Evolutionary conservation across 192 early-diverging fungal genomes (phyloP), one percentile per base, ranked within the genome.

Genomic region (Kickxella alabastrina): DNA sequence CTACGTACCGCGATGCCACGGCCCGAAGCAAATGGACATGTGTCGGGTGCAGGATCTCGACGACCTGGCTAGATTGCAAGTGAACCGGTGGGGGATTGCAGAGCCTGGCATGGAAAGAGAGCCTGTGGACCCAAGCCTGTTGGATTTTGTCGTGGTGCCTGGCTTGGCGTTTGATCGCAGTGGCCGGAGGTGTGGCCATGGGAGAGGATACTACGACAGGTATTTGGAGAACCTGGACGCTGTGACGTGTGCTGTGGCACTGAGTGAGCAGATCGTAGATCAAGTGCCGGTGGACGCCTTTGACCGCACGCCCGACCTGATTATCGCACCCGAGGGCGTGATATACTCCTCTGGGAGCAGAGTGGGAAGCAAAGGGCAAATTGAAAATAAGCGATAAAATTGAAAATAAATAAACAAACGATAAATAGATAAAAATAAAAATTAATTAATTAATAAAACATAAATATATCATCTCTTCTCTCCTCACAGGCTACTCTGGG

Each of bases 71-170:
- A 4, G 17, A 0, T 27, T 68, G 21, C 14, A 21, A 0, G 12
- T 7, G 22, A 67, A 67, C 39, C 41, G 24, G 19, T 75, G 72
- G 72, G 72, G 72, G 25, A 75, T 75, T 44, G 50, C 46, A 15
- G 72, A 68, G 18, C 72, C 72, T 1, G 10, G 24, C 3, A 2
- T 4, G 29, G 41, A 52, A 0, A 10, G 40, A 0, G 40, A 9
- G n/a, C 28, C 47, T 0, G 72, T 60, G 24, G 65, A 75, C 5
- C 65, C 72, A 0, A 6, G 3, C 9, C 0, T 39, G 2, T 19
- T 75, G 18, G 72, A 75, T 12, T 68, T 75, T 50, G 34, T 75
- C 14, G 43, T 68, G 24, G 65, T 76, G 1, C 73, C 73, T 0
- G 73, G 73, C 0, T 53, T 76, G 6, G 73, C 73, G 1, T 76